phyloP scores from a whole-genome alignment of 352 stramenopile species.

The Phytopythium helicoides region DNA sequence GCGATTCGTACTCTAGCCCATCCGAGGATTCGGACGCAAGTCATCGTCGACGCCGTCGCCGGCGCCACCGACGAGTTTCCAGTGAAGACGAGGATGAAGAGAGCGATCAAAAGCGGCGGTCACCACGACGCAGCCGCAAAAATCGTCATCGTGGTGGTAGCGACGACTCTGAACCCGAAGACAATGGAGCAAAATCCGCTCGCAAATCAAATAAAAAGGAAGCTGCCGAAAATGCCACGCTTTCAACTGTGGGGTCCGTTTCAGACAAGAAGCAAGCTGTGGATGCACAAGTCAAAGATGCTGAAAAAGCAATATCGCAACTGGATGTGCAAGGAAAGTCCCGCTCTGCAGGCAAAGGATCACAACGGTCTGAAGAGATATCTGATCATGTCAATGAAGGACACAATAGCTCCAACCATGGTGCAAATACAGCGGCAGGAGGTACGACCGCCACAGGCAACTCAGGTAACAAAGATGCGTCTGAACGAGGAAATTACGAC shows the following conservation, averaged over 20 bases:
- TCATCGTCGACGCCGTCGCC: slow-evolving; percentile 33
- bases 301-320: slow-evolving; percentile 34
- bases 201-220: slow-evolving; percentile 21
- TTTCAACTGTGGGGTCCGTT: not conserved
- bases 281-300: slow-evolving; percentile 10
- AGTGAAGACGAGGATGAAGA: slow-evolving; percentile 58
- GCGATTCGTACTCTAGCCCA: slow-evolving; percentile 45
- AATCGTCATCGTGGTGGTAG: slow-evolving; percentile 33
- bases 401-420: not conserved
- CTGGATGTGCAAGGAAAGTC: slow-evolving; percentile 33
- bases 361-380: slow-evolving; percentile 8
- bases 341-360: not conserved
- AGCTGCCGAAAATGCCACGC: not conserved
- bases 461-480: slow-evolving; percentile 13
- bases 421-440: not conserved
- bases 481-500: slow-evolving; percentile 13
- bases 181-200: slow-evolving; percentile 20
- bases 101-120: slow-evolving; percentile 46
- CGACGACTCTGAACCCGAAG: slow-evolving; percentile 21
- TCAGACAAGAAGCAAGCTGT: slow-evolving; percentile 24
- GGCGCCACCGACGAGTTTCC: slow-evolving; percentile 42
- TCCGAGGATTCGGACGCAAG: slow-evolving; percentile 48
- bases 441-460: not conserved
- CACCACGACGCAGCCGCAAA: slow-evolving; percentile 26
- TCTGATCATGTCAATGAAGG: slow-evolving; percentile 12